A percentile compares a stretch with the other conserved stretches of the same genome.
Evolutionary conservation across 768 basidiomycete genomes (phyloP).

Genomic region (Rubroboletus satanas): DNA sequence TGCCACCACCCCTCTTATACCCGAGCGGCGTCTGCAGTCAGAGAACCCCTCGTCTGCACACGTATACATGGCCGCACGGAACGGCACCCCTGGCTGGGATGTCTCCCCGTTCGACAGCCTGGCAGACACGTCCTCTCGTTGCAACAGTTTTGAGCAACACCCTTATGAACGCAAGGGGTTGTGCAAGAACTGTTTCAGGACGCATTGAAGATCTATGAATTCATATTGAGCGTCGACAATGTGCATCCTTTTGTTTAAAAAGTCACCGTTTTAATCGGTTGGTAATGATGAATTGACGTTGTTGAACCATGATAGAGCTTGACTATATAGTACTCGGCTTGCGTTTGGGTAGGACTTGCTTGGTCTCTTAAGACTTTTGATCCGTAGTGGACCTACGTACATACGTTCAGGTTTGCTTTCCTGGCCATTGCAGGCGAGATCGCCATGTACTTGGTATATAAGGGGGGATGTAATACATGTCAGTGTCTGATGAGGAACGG

Average conservation of each 20-base stretch:
- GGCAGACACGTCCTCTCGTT: slow-evolving; percentile 44
- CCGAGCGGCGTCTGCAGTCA: slow-evolving; percentile 36
- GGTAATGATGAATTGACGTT: slow-evolving; percentile 5
- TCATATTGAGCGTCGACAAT: not conserved
- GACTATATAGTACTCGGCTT: not conserved
- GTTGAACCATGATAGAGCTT: not conserved
- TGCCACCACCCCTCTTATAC: slow-evolving; percentile 41
- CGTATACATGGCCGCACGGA: slow-evolving; percentile 28
- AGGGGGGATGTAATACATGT: no score
- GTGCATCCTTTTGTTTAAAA: not conserved
- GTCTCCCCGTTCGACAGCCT: slow-evolving; percentile 66
- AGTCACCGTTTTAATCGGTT: not conserved
- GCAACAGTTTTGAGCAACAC: slow-evolving; percentile 60
- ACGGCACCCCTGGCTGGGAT: slow-evolving; percentile 36
- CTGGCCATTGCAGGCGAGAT: not conserved
- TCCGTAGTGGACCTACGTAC: not conserved
- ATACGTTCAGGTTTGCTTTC: not conserved
- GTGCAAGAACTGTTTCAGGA: slow-evolving; percentile 64
- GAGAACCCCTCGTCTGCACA: slow-evolving; percentile 14
- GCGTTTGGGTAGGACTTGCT: not conserved
- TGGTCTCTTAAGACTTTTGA: not conserved
- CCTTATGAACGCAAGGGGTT: slow-evolving; percentile 61
- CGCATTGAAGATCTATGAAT: slow-evolving; percentile 34
- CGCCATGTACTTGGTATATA: not conserved
- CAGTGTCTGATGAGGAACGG: no score